Conservation (phyloP, 2,329 filamentous ascomycete genomes). For the Neoscytalidium dimidiatum region DNA sequence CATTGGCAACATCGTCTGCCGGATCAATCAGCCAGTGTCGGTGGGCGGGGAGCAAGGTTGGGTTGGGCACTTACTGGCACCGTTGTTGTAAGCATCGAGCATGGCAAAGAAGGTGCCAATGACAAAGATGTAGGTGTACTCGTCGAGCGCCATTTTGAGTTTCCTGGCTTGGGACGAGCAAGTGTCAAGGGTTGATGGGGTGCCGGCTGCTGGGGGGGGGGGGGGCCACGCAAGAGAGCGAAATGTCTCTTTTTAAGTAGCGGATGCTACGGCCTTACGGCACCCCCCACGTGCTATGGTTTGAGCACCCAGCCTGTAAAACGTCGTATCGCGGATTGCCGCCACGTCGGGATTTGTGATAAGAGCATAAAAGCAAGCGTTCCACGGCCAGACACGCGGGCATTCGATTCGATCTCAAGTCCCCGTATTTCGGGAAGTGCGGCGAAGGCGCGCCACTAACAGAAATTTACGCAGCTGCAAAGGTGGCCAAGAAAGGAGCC, state of each 20-base stretch:
- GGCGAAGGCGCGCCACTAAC: background rate
- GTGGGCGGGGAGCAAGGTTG: too few species aligned
- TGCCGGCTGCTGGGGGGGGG: background rate
- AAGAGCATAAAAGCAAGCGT: background rate
- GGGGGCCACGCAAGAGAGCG: background rate
- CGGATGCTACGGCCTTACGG: background rate
- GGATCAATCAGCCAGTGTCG: slow-evolving; percentile 14
- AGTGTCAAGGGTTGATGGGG: background rate
- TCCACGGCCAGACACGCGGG: background rate
- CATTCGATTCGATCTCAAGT: background rate
- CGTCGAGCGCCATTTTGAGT: slow-evolving; percentile 57
- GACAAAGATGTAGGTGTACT: slow-evolving; percentile 72
- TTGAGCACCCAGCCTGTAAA: background rate
- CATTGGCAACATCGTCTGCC: slow-evolving; percentile 80
- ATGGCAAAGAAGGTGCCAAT: slow-evolving; percentile 76
- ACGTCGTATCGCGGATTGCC: background rate
- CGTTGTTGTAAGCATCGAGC: slow-evolving; percentile 78
- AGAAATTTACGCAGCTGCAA: background rate
- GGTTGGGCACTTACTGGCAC: slow-evolving; percentile 68
- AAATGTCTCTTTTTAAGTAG: background rate
- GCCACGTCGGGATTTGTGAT: background rate
- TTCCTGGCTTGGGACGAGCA: background rate
- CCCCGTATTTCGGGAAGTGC: background rate
- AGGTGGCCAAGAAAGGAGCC: background rate
- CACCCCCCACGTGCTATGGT: background rate